Conservation (phyloP, 169 alveolate genomes). For the Cyclospora cayetanensis region DNA sequence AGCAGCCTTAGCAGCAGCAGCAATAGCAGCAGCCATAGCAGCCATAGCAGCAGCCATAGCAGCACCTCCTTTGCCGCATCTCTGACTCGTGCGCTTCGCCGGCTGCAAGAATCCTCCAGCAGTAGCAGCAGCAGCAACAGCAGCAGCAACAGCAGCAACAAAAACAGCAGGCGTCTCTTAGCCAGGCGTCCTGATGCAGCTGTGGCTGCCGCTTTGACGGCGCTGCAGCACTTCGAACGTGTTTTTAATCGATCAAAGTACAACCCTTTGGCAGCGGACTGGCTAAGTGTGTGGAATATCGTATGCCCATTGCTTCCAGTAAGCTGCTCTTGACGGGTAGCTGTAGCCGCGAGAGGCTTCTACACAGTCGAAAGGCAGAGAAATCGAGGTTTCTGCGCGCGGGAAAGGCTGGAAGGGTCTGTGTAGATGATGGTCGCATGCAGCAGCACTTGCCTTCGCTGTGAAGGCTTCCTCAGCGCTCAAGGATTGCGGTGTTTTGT, state of each 20-base stretch:
- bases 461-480: too few relatives aligned
- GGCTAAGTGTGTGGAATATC: neutral
- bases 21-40: neutral
- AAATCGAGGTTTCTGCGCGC: too few relatives aligned
- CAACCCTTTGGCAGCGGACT: neutral
- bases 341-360: too few relatives aligned
- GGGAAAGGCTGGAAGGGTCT: too few relatives aligned
- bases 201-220: neutral
- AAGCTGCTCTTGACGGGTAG: neutral
- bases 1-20: neutral
- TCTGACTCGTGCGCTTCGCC: neutral
- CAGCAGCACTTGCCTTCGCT: too few relatives aligned
- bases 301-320: neutral
- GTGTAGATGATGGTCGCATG: too few relatives aligned
- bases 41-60: neutral
- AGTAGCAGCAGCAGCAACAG: constrained; percentile 7
- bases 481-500: too few relatives aligned
- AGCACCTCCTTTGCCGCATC: neutral
- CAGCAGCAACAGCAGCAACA: constrained; percentile 1
- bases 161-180: neutral
- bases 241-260: too few relatives aligned
- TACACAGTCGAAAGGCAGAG: too few relatives aligned
- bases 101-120: neutral
- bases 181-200: constrained; percentile 3
- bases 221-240: neutral